Evolutionary conservation across 1,139 yeast genomes (phyloP).

Genomic region (Candida gigantensis): DNA sequence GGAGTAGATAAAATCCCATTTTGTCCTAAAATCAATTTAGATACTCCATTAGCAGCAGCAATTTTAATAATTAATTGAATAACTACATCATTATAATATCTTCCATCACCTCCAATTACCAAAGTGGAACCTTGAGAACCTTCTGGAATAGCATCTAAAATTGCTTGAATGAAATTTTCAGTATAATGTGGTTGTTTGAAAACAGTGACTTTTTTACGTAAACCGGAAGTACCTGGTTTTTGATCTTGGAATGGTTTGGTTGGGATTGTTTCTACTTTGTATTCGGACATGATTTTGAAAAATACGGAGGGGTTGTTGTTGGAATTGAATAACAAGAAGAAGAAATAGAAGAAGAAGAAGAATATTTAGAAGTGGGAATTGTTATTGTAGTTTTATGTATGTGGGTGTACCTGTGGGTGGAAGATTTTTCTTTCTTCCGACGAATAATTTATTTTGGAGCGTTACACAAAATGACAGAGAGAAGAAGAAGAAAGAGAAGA

Average conservation of each 20-base stretch:
- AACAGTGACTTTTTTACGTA: conserved; percentile 85
- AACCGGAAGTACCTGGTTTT: conserved; percentile 97
- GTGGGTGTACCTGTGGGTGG: too few species aligned
- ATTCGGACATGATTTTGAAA: conserved; percentile 16
- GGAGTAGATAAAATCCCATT: conserved; percentile 91
- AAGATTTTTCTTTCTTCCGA: too few species aligned
- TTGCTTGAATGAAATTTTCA: conserved; percentile 90
- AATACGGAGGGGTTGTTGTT: too few species aligned
- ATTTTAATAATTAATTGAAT: conserved; percentile 80
- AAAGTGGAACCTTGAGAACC: conserved; percentile 73
- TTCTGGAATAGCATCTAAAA: conserved; percentile 86
- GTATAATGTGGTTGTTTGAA: conserved; percentile 83
- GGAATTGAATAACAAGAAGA: background rate
- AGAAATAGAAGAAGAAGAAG: background rate
- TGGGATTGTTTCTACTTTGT: conserved; percentile 29
- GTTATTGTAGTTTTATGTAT: background rate
- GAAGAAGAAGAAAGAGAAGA: too few species aligned
- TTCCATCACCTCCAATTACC: conserved; percentile 97
- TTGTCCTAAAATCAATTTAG: conserved; percentile 82
- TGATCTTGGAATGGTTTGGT: conserved; percentile 89
- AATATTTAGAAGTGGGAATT: background rate
- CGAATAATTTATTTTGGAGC: too few species aligned
- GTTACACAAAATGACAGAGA: too few species aligned
- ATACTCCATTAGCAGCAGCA: conserved; percentile 89
- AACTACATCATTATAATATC: conserved; percentile 82